Base-by-base conservation (phyloP, 495 filamentous ascomycete genomes). In the Hypoxylon crocopeplum region DNA sequence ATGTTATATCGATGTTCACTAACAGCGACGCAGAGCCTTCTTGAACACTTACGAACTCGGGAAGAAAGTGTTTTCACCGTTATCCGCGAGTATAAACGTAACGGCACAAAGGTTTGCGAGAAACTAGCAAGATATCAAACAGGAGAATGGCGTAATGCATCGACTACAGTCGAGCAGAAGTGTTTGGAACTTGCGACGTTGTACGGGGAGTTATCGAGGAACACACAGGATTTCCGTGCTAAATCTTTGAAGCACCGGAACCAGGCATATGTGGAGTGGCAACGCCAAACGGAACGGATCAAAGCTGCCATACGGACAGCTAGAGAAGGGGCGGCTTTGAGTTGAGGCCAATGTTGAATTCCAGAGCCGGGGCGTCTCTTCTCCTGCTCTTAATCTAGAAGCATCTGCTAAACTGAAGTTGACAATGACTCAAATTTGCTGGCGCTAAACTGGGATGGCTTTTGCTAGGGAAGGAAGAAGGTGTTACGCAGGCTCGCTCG, bases 181-280 rank as follows among this genome's bases (percentile, higher is more conserved):
- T 51, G 30, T 32, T 15, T 40, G 24, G 61, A 59, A 17, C 42
- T 64, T 19, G 39, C 37, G 2, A 37, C n/a, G 7, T n/a, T 59
- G 15, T 64, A 64, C 17, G 38, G 56, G 2, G 55, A 46, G 6
- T 32, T 64, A 24, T 64, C 61, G n/a, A 33, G 24, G 13, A 17
- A 59, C 27, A 48, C 55, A 27, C 49, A 56, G 39, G 21, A 27
- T 12, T 47, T 59, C 27, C 61, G 55, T 17, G 24, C 45, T 15
- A 47, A 47, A 21, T 64, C 27, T 30, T 42, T 51, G 32, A 48
- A 59, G 27, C 45, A 41, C 33, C 61, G 50, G 8, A 32, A 34
- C n/a, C 54, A 56, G 38, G 55, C 49, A 17, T 64, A 59, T 32
- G 32, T 11, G 6, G 61, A 55, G 20, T 64, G 61, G 61, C 55